Base-by-base conservation (phyloP, 352 stramenopile species). In the Phytophthora pistaciae region DNA sequence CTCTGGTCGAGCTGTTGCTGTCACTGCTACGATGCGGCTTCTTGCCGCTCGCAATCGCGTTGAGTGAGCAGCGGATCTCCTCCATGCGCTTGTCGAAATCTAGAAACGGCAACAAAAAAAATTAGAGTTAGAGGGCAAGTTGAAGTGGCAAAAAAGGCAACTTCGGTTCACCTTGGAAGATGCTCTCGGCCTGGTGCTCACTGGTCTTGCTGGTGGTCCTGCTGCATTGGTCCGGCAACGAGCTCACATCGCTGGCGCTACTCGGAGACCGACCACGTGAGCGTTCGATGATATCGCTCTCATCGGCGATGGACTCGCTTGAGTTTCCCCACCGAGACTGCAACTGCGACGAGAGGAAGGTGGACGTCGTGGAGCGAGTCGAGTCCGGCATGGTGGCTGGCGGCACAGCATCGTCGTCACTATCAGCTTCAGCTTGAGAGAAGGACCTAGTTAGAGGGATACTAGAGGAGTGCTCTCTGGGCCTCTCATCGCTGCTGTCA, bases 71-170 rank as follows among this genome's bases (percentile, higher is more conserved):
- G 1, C 85, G 85, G 31, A 91, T 91, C 63, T 93, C 78, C 60
- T 91, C 83, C 85, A 93, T 93, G 5, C 85, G 82, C 54, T 77
- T 77, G 60, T 93, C 85, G 46, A 91, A 91, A 61, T 91, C 85
- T 91, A 65, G 16, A 64, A 69, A 23, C 3, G 20, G 23, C 21
- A 66, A 49, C 62, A 33, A 44, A 61, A 56, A 66, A 56, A 50
- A 64, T 56, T 64, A 56, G 46, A 57, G 42, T 56, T 8, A 53
- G 52, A 25, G 20, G 29, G 1, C 23, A 68, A 59, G 61, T 69
- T 68, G 48, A 75, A 69, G 56, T 50, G 29, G 20, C 20, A 14
- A 36, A 61, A 56, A 33, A 23, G 31, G 23, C 48, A 62, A 56
- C 36, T 46, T 56, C 27, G 21, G 38, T 60, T 64, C 46, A 78